phyloP scores from a whole-genome alignment of 805 yeast genomes.

The Saccharomycopsis sp. region DNA sequence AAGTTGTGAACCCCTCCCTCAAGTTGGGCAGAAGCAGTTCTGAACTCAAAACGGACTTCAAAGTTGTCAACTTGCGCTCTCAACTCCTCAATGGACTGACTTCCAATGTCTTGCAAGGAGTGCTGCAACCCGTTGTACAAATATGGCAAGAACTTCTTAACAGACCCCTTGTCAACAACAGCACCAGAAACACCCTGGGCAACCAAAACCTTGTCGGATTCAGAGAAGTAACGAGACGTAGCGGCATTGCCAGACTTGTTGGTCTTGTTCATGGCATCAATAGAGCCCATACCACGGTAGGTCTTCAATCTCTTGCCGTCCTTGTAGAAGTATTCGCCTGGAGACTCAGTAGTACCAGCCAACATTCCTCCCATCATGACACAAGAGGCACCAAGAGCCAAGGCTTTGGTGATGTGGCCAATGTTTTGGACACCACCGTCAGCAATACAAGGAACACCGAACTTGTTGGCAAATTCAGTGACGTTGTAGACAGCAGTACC shows the following conservation, averaged over 20 bases:
- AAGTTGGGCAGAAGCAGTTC: conserved; percentile 97
- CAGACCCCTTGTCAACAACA: conserved; percentile 94
- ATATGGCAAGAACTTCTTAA: conserved; percentile 90
- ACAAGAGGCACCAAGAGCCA: conserved; percentile 93
- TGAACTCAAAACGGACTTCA: conserved; percentile 84
- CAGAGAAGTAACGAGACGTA: conserved; percentile 96
- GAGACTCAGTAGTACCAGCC: conserved; percentile 98
- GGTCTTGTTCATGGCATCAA: conserved; percentile 96
- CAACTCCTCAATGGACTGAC: conserved; percentile 54
- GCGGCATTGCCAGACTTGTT: conserved; percentile 90
- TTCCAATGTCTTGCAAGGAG: conserved; percentile 98
- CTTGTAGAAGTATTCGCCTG: conserved; percentile 96
- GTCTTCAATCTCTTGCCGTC: conserved; percentile 97
- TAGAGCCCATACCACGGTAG: conserved; percentile 99
- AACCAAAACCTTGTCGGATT: conserved; percentile 88
- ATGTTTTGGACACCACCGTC: conserved; percentile 99
- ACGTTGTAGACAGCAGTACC: conserved; percentile 98
- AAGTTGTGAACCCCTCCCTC: conserved; percentile 98
- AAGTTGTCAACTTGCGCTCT: conserved; percentile 60
- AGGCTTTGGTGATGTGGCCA: conserved; percentile 96
- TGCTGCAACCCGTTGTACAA: conserved; percentile 94
- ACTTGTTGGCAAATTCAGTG: conserved; percentile 85
- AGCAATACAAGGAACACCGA: conserved; percentile 98
- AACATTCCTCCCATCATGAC: conserved; percentile 99
- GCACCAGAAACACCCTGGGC: conserved; percentile 99